phyloP scores from a whole-genome alignment of 1,139 yeast species.

The Yamadazyma jaroonii region DNA sequence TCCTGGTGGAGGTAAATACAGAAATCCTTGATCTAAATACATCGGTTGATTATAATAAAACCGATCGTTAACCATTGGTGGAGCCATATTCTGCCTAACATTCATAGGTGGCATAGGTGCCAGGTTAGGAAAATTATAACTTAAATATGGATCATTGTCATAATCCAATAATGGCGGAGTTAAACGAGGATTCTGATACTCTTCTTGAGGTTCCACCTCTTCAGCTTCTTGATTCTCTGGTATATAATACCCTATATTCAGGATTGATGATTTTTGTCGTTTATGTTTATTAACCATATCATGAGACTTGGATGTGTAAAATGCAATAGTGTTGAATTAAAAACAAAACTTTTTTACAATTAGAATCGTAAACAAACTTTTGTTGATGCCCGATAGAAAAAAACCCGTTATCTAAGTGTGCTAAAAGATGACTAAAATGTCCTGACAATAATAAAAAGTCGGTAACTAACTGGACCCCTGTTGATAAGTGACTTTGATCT shows the following conservation, averaged over 20 bases:
- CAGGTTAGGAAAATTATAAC: constrained; percentile 8
- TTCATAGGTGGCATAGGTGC: background rate
- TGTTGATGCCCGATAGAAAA: no score
- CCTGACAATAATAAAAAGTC: background rate
- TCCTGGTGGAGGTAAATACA: constrained; percentile 5
- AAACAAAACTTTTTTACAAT: background rate
- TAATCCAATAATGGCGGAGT: constrained; percentile 6
- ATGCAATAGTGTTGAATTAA: background rate
- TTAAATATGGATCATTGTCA: constrained; percentile 7
- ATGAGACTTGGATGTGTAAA: constrained; percentile 10
- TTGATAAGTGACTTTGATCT: constrained; percentile 1
- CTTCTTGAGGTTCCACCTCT: no score
- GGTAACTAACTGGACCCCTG: constrained; percentile 2
- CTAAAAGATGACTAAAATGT: no score
- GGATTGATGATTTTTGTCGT: constrained; percentile 42
- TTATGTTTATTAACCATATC: constrained; percentile 32
- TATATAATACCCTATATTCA: constrained; percentile 34
- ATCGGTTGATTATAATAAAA: background rate
- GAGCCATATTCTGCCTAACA: background rate
- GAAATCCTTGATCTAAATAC: constrained; percentile 5
- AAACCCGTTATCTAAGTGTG: no score
- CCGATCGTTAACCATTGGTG: constrained; percentile 1
- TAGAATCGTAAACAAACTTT: background rate
- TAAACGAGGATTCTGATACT: constrained; percentile 1
- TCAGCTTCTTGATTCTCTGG: constrained; percentile 9